Evolutionary conservation across 208 protist genomes (phyloP).

Genomic region (Leishmania tropica): DNA sequence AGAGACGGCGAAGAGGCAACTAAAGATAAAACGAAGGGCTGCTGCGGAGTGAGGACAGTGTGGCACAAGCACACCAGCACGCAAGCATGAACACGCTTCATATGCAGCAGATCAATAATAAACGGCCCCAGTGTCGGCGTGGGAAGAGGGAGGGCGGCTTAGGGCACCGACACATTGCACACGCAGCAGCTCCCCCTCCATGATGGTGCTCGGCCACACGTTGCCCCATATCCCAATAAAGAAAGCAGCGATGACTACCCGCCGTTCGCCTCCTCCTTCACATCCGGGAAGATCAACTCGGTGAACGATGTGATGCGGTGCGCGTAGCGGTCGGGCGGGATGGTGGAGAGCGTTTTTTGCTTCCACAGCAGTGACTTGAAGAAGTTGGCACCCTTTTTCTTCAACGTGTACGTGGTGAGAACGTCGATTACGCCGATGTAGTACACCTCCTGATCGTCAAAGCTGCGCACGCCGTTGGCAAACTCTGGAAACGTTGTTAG

Average conservation of each 20-base stretch:
- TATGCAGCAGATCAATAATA: neutral
- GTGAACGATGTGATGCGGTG: conserved; percentile 70
- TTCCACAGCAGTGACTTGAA: conserved; percentile 88
- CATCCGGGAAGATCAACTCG: conserved; percentile 67
- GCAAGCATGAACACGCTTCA: neutral
- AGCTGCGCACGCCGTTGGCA: conserved; percentile 53
- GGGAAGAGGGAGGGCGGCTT: neutral
- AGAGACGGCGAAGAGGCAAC: neutral
- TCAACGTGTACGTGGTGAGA: conserved; percentile 77
- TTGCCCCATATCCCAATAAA: neutral
- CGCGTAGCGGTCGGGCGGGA: conserved; percentile 66
- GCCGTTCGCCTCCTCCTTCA: conserved; percentile 16
- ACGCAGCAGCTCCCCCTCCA: neutral
- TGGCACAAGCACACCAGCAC: neutral
- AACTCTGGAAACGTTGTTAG: conserved; percentile 36
- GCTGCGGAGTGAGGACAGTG: neutral
- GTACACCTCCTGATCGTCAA: conserved; percentile 80
- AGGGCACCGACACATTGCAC: neutral
- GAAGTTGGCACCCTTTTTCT: conserved; percentile 88
- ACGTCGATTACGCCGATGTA: conserved; percentile 92
- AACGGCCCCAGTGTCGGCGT: neutral
- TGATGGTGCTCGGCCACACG: neutral
- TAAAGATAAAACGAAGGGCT: neutral
- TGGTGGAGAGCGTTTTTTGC: conserved; percentile 72
- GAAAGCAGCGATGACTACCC: neutral